phyloP scores from a whole-genome alignment of 2,329 filamentous ascomycete genomes.

The Apiospora rasikravindrae region DNA sequence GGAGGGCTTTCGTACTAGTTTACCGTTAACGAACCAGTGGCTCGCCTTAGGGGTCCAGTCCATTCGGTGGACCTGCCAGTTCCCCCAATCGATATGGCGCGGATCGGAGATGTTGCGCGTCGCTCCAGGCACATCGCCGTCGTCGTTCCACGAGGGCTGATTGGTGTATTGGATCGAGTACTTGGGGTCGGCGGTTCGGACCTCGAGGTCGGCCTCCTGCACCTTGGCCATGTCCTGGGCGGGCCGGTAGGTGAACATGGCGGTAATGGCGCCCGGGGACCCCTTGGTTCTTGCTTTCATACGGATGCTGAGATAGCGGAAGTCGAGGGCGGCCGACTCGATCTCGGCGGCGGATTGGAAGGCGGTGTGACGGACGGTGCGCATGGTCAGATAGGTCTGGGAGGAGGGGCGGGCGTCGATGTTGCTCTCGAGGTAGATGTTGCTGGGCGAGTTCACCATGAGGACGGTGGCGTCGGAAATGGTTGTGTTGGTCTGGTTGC shows the following conservation, averaged over 20 bases:
- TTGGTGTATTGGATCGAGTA: slow-evolving; percentile 63
- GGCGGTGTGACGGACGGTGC: slow-evolving; percentile 47
- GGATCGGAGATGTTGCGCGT: slow-evolving; percentile 52
- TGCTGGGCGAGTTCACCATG: slow-evolving; percentile 46
- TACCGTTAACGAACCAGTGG: slow-evolving; percentile 61
- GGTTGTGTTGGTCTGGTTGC: slow-evolving; percentile 14
- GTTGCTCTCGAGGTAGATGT: slow-evolving; percentile 51
- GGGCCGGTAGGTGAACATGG: slow-evolving; percentile 57
- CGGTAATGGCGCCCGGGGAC: slow-evolving; percentile 52
- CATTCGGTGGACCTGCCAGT: slow-evolving; percentile 63
- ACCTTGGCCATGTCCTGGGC: slow-evolving; percentile 43
- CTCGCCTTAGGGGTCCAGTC: slow-evolving; percentile 63
- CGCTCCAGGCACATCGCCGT: slow-evolving; percentile 49
- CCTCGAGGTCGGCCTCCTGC: slow-evolving; percentile 60
- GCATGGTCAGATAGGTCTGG: slow-evolving; percentile 52
- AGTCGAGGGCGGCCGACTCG: slow-evolving; percentile 42
- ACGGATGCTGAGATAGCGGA: slow-evolving; percentile 49
- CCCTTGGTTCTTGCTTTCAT: slow-evolving; percentile 57
- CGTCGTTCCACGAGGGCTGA: slow-evolving; percentile 55
- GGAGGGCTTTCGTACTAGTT: slow-evolving; percentile 35
- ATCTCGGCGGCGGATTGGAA: slow-evolving; percentile 58
- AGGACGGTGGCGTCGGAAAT: slow-evolving; percentile 32
- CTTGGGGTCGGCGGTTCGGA: slow-evolving; percentile 52
- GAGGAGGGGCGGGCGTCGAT: slow-evolving; percentile 35
- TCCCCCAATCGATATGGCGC: slow-evolving; percentile 48